A percentile compares a stretch with the other conserved stretches of the same genome.
Conservation (phyloP, 208 protist genomes). For the Trichomonas vaginalis region DNA sequence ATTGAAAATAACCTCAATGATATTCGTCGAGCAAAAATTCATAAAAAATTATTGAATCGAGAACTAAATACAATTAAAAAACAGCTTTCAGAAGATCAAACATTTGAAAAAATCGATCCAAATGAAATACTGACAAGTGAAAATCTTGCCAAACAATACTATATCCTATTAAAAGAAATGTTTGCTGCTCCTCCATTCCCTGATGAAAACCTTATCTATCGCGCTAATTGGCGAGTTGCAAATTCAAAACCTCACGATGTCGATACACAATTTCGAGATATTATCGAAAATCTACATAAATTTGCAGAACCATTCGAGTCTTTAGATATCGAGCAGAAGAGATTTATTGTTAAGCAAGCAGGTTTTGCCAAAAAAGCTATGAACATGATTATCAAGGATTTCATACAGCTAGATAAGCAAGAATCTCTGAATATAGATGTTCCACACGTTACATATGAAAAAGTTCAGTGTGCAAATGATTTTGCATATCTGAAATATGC, state of each 20-base stretch:
- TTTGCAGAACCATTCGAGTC: not conserved
- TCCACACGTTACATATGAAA: not conserved
- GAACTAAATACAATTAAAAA: not conserved
- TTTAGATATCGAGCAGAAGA: not conserved
- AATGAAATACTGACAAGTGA: not conserved
- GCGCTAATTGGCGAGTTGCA: not conserved
- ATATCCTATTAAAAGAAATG: not conserved
- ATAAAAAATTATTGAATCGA: not conserved
- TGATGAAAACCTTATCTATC: not conserved
- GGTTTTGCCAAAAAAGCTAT: not conserved
- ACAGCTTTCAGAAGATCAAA: not conserved
- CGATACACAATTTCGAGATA: not conserved
- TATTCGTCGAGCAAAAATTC: not conserved
- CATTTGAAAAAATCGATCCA: not conserved
- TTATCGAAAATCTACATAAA: not conserved
- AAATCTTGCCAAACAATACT: not conserved
- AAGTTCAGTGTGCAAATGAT: not conserved
- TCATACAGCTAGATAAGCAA: not conserved
- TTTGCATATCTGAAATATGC: not conserved
- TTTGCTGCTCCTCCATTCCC: not conserved
- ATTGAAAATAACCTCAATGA: not conserved
- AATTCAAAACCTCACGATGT: not conserved
- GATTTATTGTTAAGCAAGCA: not conserved
- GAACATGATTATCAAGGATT: not conserved
- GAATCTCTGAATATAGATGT: not conserved